Conservation (phyloP, 2,329 filamentous ascomycete species). For the Botrytis cinerea region DNA sequence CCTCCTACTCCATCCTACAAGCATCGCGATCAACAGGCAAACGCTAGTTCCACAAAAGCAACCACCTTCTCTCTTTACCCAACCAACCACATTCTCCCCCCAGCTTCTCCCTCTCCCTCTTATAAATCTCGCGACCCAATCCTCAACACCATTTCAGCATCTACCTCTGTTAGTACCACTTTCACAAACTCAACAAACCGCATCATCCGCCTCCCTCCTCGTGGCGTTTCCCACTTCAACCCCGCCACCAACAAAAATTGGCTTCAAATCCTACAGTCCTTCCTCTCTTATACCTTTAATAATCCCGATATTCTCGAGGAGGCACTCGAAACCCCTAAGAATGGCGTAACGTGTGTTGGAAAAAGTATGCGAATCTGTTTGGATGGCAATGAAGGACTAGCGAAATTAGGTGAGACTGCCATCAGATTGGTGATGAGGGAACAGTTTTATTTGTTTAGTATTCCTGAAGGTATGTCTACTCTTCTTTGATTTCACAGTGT, state of each 20-base stretch:
- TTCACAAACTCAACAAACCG: neutral
- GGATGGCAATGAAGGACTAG: slow-evolving; percentile 30
- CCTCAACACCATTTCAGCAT: neutral
- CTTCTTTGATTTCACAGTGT: neutral
- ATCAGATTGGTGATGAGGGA: slow-evolving; percentile 32
- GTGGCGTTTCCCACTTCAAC: neutral
- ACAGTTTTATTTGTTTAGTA: slow-evolving; percentile 29
- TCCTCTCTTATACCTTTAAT: slow-evolving; percentile 29
- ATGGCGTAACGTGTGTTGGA: slow-evolving; percentile 29
- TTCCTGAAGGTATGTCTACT: slow-evolving; percentile 25
- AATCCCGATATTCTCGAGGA: slow-evolving; percentile 33
- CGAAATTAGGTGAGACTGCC: slow-evolving; percentile 28
- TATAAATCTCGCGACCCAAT: neutral
- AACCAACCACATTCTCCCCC: neutral
- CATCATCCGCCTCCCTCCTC: neutral
- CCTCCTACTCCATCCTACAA: neutral
- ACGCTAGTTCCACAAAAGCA: neutral
- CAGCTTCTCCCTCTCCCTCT: neutral
- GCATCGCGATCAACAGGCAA: neutral
- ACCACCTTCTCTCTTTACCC: neutral
- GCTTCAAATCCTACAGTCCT: slow-evolving; percentile 25
- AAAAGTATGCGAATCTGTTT: slow-evolving; percentile 25
- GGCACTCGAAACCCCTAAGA: slow-evolving; percentile 31
- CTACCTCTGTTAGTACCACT: neutral
- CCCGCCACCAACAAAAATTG: slow-evolving; percentile 17